Base-by-base conservation (phyloP, 2,329 filamentous ascomycete species). In the Pyricularia pennisetigena region DNA sequence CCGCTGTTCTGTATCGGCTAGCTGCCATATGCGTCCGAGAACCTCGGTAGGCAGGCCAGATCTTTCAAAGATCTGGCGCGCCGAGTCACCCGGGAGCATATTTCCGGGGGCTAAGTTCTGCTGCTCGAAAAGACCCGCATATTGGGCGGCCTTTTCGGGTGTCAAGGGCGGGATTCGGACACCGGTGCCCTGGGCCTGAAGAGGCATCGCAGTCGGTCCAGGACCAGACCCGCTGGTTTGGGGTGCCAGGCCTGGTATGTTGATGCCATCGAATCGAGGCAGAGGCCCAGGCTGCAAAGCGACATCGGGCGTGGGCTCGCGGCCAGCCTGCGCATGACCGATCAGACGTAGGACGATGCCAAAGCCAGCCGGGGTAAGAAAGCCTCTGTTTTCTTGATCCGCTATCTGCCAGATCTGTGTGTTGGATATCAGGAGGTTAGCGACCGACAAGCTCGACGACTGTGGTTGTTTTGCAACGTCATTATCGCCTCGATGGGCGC, bases 331-430 rank as follows among this genome's bases (percentile, higher is more conserved):
- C 72, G 93, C 94, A 81, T 98, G 95, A 70, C 93, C 95, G 76
- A 99, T 98, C 76, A 99, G 88, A 75, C 95, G 88, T 76, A 99
- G 81, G 69, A 97, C 95, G 76, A 97, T 87, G 70, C 94, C 92
- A 80, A 99, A 99, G 76, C 94, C 95, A 61, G 93, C 88, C 24
- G 93, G 93, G 41, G 94, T 97, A 72, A 99, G 83, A 73, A 98
- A 91, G 67, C 95, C 95, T 72, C 94, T 88, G 82, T 99, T 99
- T 82, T 98, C 94, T 72, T 88, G 93, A 81, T 99, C 95, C 73
- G 95, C 94, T 78, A 99, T 95, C 81, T 98, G 94, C 95, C 95
- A 99, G 85, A 99, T 98, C 91, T 97, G 79, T 69, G 71, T 28
- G 3, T 6, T 4, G 20, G 57, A 26, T 10, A 14, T 4, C 9